Evolutionary conservation across 495 filamentous ascomycete genomes (phyloP), one percentile per base, ranked within the genome.

Genomic region (Penicillium alfredii): DNA sequence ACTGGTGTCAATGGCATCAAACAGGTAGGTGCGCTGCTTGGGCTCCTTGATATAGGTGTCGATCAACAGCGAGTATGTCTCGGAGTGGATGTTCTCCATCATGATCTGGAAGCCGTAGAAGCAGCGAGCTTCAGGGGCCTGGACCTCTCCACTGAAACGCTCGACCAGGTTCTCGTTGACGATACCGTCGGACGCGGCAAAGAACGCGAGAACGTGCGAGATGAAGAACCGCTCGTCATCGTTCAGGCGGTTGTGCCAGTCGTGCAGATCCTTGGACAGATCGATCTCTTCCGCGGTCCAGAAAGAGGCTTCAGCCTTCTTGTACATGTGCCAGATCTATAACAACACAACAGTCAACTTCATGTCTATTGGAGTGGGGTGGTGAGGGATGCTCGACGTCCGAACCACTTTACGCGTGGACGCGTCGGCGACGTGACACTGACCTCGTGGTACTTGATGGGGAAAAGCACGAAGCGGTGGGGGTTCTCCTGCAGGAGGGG

Each of bases 71-170:
- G 90, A 96, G 78, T 99, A 99, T 30, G 92, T 99, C 70, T 99
- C 92, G 17, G 92, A 94, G 78, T 99, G 92, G 56, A 99, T 96
- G 72, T 99, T 99, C 79, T 99, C 92, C 86, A 99, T 97, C 92
- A 99, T 99, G 73, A 99, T 99, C 71, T 99, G 92, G 78, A 99
- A 99, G 47, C 92, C 92, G 63, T 98, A 98, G 79, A 98, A 98
- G 81, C 92, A 97, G 61, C 92, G 88, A 38, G 92, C 92, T 71
- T 98, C 92, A 21, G 92, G 90, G 45, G 94, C 80, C 71, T 98
- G 92, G 17, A 98, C 90, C 68, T 98, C 92, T 32, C 82, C 85
- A 46, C 84, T 90, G 79, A 98, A 98, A 47, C 92, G 86, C 75
- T 98, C 89, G 33, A 97, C 79, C 29, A 98, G 76, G 75, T 98